Conservation (phyloP, 352 stramenopile species). For the Aphanomyces cochlioides region DNA sequence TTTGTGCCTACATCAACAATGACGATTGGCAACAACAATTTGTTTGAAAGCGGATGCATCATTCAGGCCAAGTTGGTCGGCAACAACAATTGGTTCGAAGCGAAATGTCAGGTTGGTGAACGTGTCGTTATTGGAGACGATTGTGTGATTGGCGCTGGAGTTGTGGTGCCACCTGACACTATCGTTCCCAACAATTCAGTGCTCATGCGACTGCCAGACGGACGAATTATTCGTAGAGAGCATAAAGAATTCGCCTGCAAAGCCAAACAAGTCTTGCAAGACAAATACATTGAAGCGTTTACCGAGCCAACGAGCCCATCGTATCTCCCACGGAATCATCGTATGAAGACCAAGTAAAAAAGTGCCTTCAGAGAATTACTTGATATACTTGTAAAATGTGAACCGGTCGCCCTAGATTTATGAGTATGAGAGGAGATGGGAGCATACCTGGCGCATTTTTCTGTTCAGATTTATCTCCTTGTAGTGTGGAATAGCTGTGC, state of each 20-base stretch:
- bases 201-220: slow-evolving; percentile 46
- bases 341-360: slow-evolving; percentile 33
- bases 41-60: slow-evolving; percentile 77
- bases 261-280: slow-evolving; percentile 51
- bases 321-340: slow-evolving; percentile 76
- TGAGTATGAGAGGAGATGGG: neutral
- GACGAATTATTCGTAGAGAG: slow-evolving; percentile 38
- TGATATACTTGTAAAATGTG: slow-evolving; percentile 16
- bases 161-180: slow-evolving; percentile 64
- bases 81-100: slow-evolving; percentile 72
- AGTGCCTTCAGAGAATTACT: neutral
- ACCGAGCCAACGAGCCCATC: slow-evolving; percentile 65
- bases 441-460: slow-evolving; percentile 7
- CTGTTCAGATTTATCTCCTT: slow-evolving; percentile 3
- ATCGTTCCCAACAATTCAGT: slow-evolving; percentile 67
- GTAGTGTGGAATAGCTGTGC: slow-evolving; percentile 7
- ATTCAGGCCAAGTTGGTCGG: slow-evolving; percentile 55
- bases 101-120: slow-evolving; percentile 45
- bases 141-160: slow-evolving; percentile 76
- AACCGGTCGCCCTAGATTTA: neutral
- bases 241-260: slow-evolving; percentile 68
- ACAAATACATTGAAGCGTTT: slow-evolving; percentile 73
- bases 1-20: slow-evolving; percentile 37
- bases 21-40: slow-evolving; percentile 55
- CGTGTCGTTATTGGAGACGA: slow-evolving; percentile 73